These are phyloP conservation scores for Phyllosticta citrichinensis DNA, from an alignment of 2,329 filamentous ascomycete species.

Conservation along the genomic window DNA sequence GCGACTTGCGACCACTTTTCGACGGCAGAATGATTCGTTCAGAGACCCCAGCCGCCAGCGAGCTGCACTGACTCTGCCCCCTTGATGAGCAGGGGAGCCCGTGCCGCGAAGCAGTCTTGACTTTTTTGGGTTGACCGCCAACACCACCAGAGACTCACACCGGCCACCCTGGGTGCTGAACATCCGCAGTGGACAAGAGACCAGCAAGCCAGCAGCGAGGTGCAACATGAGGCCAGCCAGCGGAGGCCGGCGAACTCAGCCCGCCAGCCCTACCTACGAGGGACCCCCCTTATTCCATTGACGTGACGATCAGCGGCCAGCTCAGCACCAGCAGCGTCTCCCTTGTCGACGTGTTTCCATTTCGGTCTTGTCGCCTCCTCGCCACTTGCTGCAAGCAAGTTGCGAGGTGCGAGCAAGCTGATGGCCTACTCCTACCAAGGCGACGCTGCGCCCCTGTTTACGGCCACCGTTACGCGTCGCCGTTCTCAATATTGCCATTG, in stretches of 20 bases:
- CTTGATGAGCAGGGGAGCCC: neutral
- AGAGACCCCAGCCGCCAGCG: neutral
- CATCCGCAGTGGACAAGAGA: no score
- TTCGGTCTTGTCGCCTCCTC: neutral
- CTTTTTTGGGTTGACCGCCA: neutral
- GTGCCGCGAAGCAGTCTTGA: neutral
- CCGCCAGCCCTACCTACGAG: neutral
- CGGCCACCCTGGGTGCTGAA: neutral
- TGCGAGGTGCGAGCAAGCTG: neutral
- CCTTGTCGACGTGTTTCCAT: neutral
- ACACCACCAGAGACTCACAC: neutral
- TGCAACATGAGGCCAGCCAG: neutral
- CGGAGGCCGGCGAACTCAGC: neutral
- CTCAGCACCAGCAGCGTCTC: neutral
- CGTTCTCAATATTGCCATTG: neutral
- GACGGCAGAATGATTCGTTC: neutral
- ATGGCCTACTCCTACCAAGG: neutral
- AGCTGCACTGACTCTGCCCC: neutral
- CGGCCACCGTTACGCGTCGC: neutral
- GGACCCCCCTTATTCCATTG: neutral
- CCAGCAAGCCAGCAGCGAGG: neutral
- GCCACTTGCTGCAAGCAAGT: neutral
- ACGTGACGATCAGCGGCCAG: neutral
- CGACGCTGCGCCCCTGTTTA: neutral
- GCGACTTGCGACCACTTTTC: neutral